Percentiles rank a stretch among this genome's conserved stretches.
Conservation (phyloP, 148 eudicot species). For the Rhododendron molle region DNA sequence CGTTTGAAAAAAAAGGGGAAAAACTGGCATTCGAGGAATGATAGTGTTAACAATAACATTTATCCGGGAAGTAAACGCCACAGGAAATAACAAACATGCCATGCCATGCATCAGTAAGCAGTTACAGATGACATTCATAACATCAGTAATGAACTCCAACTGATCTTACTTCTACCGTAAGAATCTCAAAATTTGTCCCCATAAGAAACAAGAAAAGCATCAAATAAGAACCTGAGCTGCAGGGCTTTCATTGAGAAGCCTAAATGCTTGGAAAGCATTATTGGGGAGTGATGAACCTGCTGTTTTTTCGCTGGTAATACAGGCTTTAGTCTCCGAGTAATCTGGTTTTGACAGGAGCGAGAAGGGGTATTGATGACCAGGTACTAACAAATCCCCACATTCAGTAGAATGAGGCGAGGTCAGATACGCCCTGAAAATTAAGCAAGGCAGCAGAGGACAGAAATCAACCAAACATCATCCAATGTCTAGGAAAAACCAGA, state of each 20-base stretch:
- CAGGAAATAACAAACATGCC: not conserved
- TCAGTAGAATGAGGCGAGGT: slow-evolving; percentile 37
- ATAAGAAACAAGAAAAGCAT: not conserved
- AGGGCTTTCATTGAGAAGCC: slow-evolving; percentile 62
- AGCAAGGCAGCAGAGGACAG: not conserved
- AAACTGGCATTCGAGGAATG: not conserved
- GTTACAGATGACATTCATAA: not conserved
- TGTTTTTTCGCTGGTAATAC: slow-evolving; percentile 34
- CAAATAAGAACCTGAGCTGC: slow-evolving; percentile 47
- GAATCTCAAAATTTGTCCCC: not conserved
- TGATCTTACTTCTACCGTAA: not conserved
- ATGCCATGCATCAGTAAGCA: not conserved
- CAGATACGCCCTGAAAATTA: slow-evolving; percentile 41
- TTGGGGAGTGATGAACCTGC: slow-evolving; percentile 35
- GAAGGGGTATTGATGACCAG: slow-evolving; percentile 21
- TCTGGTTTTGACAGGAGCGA: slow-evolving; percentile 16
- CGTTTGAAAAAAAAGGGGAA: not conserved
- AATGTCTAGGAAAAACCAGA: not conserved
- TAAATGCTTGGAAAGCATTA: slow-evolving; percentile 70
- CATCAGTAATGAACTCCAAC: not conserved
- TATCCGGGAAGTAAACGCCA: not conserved
- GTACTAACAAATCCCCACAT: slow-evolving; percentile 18
- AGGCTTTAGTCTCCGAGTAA: slow-evolving; percentile 30
- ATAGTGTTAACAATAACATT: not conserved
- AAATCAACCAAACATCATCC: not conserved